Percentiles rank a stretch among this genome's conserved stretches.
Conservation (phyloP, 2,329 filamentous ascomycete species). For the Colletotrichum tabaci region DNA sequence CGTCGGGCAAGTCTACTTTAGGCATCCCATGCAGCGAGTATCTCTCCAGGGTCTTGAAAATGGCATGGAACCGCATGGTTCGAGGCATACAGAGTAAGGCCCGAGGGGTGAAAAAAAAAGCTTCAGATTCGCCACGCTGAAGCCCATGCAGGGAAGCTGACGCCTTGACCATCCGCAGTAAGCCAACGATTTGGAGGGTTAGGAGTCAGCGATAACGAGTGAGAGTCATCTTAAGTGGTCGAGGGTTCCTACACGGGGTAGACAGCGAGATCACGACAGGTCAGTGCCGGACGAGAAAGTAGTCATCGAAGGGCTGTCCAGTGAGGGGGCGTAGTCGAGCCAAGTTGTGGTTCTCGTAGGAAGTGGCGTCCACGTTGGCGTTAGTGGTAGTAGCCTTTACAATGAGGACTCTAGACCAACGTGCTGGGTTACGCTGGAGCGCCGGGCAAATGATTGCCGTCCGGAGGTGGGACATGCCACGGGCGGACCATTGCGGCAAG, state of each 20-base stretch:
- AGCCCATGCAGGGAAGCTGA: background rate
- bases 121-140: constrained; percentile 14
- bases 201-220: background rate
- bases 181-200: background rate
- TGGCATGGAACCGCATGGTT: constrained; percentile 14
- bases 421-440: background rate
- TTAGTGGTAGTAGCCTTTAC: background rate
- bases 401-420: constrained; percentile 4
- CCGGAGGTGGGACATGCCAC: background rate
- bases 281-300: background rate
- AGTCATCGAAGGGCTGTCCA: constrained; percentile 9
- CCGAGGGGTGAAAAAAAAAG: background rate
- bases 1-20: constrained; percentile 30
- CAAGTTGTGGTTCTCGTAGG: constrained; percentile 11
- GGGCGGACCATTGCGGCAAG: background rate
- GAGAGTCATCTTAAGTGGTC: background rate
- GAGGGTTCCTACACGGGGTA: background rate
- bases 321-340: constrained; percentile 11
- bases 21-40: constrained; percentile 26
- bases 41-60: constrained; percentile 10
- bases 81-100: constrained; percentile 9
- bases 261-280: constrained; percentile 3
- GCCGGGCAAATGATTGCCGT: background rate
- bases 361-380: constrained; percentile 3
- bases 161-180: background rate